Conservation (phyloP, 352 stramenopile species). For the Blastocystis sp. region DNA sequence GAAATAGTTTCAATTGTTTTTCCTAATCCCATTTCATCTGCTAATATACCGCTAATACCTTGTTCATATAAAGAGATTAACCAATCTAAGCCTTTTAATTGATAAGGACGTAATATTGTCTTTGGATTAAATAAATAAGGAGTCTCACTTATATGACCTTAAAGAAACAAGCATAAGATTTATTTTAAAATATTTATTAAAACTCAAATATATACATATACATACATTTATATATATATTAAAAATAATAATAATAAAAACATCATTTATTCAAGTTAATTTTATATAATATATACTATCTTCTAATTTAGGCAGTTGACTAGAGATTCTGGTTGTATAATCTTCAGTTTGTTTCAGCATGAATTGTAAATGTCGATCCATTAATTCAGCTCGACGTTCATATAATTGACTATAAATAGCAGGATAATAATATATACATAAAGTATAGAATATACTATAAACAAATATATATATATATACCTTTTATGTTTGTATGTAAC, state of each 20-base stretch:
- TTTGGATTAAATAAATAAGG: constrained; percentile 45
- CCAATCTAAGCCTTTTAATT: constrained; percentile 80
- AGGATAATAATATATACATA: not conserved
- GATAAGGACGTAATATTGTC: constrained; percentile 55
- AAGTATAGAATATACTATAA: no score
- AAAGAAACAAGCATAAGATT: constrained; percentile 39
- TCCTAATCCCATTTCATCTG: constrained; percentile 74
- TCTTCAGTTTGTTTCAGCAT: constrained; percentile 82
- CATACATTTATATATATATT: constrained; percentile 7
- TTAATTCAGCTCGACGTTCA: constrained; percentile 53
- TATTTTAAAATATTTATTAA: not conserved
- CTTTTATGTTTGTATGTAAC: constrained; percentile 83
- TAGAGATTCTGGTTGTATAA: constrained; percentile 66
- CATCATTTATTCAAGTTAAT: constrained; percentile 17
- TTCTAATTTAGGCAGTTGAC: constrained; percentile 44
- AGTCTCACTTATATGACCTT: constrained; percentile 37
- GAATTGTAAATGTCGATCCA: constrained; percentile 81
- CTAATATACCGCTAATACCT: constrained; percentile 90
- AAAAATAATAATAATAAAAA: constrained; percentile 8
- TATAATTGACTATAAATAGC: constrained; percentile 29
- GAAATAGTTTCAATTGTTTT: constrained; percentile 99
- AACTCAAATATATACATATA: not conserved
- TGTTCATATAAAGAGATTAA: constrained; percentile 83
- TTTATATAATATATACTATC: constrained; percentile 15
- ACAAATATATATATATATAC: not conserved